phyloP scores from a whole-genome alignment of 495 filamentous ascomycete genomes.

The Xylaria cubensis region DNA sequence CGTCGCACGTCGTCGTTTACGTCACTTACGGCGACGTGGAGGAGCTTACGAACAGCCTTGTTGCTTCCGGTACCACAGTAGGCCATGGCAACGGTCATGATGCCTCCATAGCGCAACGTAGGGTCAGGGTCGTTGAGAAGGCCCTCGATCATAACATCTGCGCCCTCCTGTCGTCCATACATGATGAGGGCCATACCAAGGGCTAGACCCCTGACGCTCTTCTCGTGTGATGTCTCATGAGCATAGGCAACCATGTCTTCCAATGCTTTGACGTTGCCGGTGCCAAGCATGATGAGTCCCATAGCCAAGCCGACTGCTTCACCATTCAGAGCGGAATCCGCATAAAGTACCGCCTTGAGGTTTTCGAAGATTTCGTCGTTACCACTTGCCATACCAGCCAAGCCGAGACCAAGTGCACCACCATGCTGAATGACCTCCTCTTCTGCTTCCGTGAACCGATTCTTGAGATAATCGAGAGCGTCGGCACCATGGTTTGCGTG shows the following conservation, averaged over 20 bases:
- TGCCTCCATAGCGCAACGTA: slow-evolving; percentile 93
- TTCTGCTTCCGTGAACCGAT: slow-evolving; percentile 82
- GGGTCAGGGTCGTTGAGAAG: slow-evolving; percentile 94
- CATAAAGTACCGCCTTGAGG: slow-evolving; percentile 83
- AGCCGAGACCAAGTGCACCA: slow-evolving; percentile 91
- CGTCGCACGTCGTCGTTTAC: slow-evolving; percentile 97
- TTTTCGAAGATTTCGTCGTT: slow-evolving; percentile 90
- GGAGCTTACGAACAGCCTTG: slow-evolving; percentile 96
- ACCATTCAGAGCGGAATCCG: slow-evolving; percentile 93
- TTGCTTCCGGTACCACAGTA: slow-evolving; percentile 98
- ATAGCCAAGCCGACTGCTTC: slow-evolving; percentile 95
- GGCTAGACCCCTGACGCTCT: slow-evolving; percentile 94
- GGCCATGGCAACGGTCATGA: slow-evolving; percentile 97
- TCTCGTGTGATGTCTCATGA: slow-evolving; percentile 97
- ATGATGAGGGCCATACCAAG: slow-evolving; percentile 98
- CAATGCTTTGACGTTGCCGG: slow-evolving; percentile 86
- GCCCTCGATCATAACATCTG: slow-evolving; percentile 91
- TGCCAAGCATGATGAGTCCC: slow-evolving; percentile 97
- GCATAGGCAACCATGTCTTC: slow-evolving; percentile 98
- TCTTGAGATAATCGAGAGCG: slow-evolving; percentile 85
- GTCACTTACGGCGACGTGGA: slow-evolving; percentile 97
- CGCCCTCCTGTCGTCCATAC: slow-evolving; percentile 93
- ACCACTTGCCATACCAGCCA: slow-evolving; percentile 97
- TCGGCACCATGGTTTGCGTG: slow-evolving; percentile 97
- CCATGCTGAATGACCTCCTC: slow-evolving; percentile 98